A percentile compares a stretch with the other conserved stretches of the same genome.
Evolutionary conservation across 2,329 filamentous ascomycete genomes (phyloP).

Genomic region (Fusarium xylarioides): DNA sequence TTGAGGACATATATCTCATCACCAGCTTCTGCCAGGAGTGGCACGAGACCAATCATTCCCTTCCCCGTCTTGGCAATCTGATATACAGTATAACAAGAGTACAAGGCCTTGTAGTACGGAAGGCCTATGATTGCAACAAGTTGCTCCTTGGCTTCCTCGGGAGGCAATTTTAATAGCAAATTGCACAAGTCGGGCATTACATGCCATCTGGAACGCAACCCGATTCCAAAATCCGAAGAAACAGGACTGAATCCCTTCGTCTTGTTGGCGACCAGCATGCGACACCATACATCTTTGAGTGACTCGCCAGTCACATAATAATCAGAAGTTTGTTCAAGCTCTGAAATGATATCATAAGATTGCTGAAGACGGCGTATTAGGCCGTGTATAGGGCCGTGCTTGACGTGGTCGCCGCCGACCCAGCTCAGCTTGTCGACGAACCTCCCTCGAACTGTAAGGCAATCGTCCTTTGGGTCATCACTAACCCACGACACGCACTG

Average conservation of each 20-base stretch:
- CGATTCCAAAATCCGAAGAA: rapidly evolving
- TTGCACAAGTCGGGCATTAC: rapidly evolving
- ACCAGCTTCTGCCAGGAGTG: neutral
- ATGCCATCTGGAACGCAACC: neutral
- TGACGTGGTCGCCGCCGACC: neutral
- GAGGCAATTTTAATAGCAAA: rapidly evolving
- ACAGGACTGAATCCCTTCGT: neutral
- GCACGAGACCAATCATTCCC: neutral
- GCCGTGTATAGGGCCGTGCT: neutral
- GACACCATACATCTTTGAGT: neutral
- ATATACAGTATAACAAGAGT: neutral
- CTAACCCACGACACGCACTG: neutral
- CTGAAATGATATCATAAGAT: rapidly evolving
- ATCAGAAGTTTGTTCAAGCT: rapidly evolving
- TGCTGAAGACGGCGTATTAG: neutral
- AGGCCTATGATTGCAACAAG: neutral
- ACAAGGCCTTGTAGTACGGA: neutral
- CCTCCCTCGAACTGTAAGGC: neutral
- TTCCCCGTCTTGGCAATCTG: neutral
- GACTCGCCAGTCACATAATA: neutral
- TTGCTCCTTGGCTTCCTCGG: neutral
- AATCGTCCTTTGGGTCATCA: neutral
- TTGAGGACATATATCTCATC: neutral
- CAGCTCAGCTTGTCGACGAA: neutral
- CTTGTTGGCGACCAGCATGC: neutral